A percentile compares a stretch with the other conserved stretches of the same genome.
Evolutionary conservation across 2,329 filamentous ascomycete genomes (phyloP).

Genomic region (Herpotrichia juniperi): DNA sequence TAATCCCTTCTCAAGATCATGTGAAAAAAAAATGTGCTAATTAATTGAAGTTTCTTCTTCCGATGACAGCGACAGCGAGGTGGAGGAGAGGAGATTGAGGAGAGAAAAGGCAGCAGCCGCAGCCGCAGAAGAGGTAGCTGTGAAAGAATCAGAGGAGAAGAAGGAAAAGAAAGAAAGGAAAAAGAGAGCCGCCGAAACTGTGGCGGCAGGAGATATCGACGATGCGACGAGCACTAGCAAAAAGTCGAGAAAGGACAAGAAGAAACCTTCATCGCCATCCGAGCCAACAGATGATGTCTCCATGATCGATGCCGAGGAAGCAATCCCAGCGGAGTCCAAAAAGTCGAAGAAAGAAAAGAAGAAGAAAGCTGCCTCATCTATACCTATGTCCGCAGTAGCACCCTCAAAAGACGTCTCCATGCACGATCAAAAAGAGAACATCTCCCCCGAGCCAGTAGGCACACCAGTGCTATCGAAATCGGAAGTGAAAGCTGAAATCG

Average conservation of each 20-base stretch:
- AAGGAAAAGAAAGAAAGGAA: background rate
- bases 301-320: background rate
- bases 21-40: conserved; percentile 12
- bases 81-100: conserved; percentile 4
- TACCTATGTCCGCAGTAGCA: background rate
- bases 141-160: background rate
- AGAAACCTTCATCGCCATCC: background rate
- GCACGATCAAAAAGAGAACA: background rate
- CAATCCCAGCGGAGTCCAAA: background rate
- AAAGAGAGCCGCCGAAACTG: background rate
- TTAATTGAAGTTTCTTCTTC: conserved; percentile 30
- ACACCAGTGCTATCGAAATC: conserved; percentile 1
- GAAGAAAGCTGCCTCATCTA: background rate
- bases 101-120: conserved; percentile 1
- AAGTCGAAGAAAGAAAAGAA: conserved; percentile 6
- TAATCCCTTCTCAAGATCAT: conserved; percentile 3
- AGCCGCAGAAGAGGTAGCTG: background rate
- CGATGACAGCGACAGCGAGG: conserved; percentile 35
- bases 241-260: conserved; percentile 5
- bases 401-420: conserved; percentile 1
- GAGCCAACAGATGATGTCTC: background rate
- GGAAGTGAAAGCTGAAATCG: background rate
- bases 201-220: background rate
- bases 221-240: background rate
- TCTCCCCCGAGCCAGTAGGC: conserved; percentile 1